Evolutionary conservation across 2,329 filamentous ascomycete species (phyloP).

Genomic region (Talaromyces amestolkiae): DNA sequence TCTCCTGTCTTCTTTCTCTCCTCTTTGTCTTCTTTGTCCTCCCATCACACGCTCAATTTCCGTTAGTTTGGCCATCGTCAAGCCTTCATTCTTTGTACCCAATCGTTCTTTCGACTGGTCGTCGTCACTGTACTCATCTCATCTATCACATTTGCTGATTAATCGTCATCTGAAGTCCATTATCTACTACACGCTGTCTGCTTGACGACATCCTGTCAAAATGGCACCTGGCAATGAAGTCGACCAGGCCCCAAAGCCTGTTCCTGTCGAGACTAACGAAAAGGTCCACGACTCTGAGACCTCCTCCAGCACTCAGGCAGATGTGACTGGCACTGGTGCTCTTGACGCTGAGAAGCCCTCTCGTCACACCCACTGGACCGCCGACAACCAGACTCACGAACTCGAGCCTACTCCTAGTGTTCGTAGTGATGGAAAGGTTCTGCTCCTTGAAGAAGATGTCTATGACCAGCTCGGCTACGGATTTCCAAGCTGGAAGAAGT

Average conservation of each 20-base stretch:
- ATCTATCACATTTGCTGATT: constrained; percentile 1
- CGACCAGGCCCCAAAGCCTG: neutral
- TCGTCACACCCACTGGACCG: constrained; percentile 23
- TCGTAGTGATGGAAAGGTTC: constrained; percentile 27
- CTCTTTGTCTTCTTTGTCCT: neutral
- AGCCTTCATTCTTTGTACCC: neutral
- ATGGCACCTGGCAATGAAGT: constrained; percentile 12
- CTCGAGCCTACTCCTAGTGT: constrained; percentile 25
- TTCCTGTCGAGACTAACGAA: constrained; percentile 22
- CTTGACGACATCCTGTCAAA: neutral
- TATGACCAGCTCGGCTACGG: constrained; percentile 64
- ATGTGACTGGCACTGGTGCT: constrained; percentile 13
- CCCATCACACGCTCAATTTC: neutral
- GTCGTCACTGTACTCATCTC: neutral
- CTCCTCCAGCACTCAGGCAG: constrained; percentile 34
- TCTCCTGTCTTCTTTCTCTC: neutral
- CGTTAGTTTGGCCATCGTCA: neutral
- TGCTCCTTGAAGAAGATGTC: constrained; percentile 58
- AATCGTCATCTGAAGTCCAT: neutral
- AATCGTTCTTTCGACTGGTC: neutral
- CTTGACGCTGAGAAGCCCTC: constrained; percentile 21
- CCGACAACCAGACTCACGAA: constrained; percentile 22
- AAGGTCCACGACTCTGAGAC: constrained; percentile 31
- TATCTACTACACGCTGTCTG: neutral
- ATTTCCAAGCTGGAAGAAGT: constrained; percentile 64